A percentile compares a stretch with the other conserved stretches of the same genome.
phyloP scores from a whole-genome alignment of 1,139 yeast species.

The Yamadazyma epiphylla region DNA sequence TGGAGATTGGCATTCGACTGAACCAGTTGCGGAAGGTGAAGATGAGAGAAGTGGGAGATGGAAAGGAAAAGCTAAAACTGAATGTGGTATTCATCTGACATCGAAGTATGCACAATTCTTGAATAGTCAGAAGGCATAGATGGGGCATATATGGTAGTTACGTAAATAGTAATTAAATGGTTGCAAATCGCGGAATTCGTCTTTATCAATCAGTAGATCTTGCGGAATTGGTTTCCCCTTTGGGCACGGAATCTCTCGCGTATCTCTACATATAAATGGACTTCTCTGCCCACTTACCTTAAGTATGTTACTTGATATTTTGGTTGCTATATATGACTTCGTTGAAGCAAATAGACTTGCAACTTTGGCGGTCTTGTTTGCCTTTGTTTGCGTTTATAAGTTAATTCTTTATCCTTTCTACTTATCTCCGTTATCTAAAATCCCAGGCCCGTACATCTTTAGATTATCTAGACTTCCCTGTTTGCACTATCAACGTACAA shows the following conservation, averaged over 20 bases:
- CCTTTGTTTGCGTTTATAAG: slow-evolving; percentile 17
- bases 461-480: slow-evolving; percentile 44
- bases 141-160: no score
- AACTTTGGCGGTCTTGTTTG: slow-evolving; percentile 1
- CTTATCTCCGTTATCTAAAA: slow-evolving; percentile 44
- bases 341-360: slow-evolving; percentile 7
- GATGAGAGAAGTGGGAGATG: slow-evolving; percentile 96
- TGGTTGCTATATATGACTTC: slow-evolving; percentile 1
- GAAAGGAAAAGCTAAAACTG: slow-evolving; percentile 91
- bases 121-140: slow-evolving; percentile 4
- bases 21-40: slow-evolving; percentile 84
- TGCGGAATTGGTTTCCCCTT: no score
- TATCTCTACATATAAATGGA: no score
- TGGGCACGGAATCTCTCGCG: no score
- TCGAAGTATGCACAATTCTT: slow-evolving; percentile 65
- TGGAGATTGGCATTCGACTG: slow-evolving; percentile 96
- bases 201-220: no score
- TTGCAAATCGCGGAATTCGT: no score
- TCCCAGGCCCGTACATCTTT: slow-evolving; percentile 63
- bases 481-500: slow-evolving; percentile 50
- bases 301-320: slow-evolving; percentile 7
- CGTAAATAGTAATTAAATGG: no score
- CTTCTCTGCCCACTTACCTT: no score
- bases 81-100: slow-evolving; percentile 91
- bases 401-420: slow-evolving; percentile 42